Percentiles rank a stretch among this genome's conserved stretches.
Conservation (phyloP, 345 rosid genomes). For the Trapa incisa region DNA sequence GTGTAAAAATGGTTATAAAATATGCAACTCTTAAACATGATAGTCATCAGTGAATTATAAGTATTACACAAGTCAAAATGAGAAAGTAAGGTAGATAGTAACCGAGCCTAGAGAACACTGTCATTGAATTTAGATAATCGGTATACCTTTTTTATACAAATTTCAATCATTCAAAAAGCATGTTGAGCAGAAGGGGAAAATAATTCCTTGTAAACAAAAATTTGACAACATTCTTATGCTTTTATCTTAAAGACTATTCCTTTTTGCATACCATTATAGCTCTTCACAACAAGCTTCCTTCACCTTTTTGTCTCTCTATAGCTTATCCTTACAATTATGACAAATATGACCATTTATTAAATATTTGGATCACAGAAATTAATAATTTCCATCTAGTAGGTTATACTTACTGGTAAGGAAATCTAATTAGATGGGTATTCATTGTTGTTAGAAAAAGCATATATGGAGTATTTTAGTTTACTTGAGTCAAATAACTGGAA, state of each 20-base stretch:
- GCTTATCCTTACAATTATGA: neutral
- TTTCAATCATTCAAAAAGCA: neutral
- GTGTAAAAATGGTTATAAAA: neutral
- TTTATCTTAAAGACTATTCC: neutral
- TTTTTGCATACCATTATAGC: neutral
- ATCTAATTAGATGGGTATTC: neutral
- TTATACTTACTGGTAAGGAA: neutral
- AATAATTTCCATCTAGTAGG: neutral
- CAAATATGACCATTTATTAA: neutral
- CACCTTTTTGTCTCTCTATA: neutral
- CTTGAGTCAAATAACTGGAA: conserved; percentile 10
- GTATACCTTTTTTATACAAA: neutral
- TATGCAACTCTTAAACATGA: neutral
- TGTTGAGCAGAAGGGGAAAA: neutral
- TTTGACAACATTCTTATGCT: neutral
- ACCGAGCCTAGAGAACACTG: too few relatives aligned
- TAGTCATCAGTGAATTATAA: neutral
- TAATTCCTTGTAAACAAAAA: neutral
- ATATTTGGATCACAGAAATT: neutral
- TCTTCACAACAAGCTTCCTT: neutral
- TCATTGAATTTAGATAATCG: neutral
- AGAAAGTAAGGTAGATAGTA: neutral
- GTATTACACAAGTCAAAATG: neutral
- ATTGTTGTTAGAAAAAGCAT: neutral
- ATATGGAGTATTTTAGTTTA: neutral